A percentile compares a stretch with the other conserved stretches of the same genome.
These are phyloP conservation scores for Dalechampia spathulata DNA, from an alignment of 441 rosid species.

Conservation along the genomic window DNA sequence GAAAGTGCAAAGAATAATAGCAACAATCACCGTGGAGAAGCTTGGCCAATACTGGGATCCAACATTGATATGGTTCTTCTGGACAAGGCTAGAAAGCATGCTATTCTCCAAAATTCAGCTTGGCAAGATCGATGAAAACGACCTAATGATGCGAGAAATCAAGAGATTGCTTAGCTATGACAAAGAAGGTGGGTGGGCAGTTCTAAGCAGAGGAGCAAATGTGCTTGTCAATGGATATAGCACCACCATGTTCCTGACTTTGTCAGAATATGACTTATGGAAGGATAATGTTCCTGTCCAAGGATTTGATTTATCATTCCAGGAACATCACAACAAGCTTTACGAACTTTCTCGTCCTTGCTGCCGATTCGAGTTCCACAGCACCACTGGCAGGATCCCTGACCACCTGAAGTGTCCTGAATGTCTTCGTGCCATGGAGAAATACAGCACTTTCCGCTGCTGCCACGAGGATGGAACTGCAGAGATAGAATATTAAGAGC, in stretches of 20 bases:
- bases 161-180: slow-evolving; percentile 48
- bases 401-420: neutral
- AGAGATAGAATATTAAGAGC: too few relatives aligned
- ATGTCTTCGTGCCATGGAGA: neutral
- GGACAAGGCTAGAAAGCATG: slow-evolving; percentile 69
- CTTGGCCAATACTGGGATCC: slow-evolving; percentile 37
- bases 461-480: neutral
- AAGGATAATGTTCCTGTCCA: neutral
- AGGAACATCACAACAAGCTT: neutral
- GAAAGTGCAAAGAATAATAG: neutral
- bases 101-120: slow-evolving; percentile 52
- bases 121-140: slow-evolving; percentile 19
- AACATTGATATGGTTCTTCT: slow-evolving; percentile 47
- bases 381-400: neutral
- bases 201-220: slow-evolving; percentile 20
- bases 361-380: neutral
- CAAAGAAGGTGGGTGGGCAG: slow-evolving; percentile 58
- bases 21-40: slow-evolving; percentile 24
- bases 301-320: neutral
- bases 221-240: neutral
- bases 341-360: neutral
- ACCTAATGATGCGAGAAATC: slow-evolving; percentile 41
- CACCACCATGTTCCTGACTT: neutral
- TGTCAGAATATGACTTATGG: neutral
- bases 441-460: neutral